Percentiles rank a stretch among this genome's conserved stretches.
Evolutionary conservation across 352 stramenopile species (phyloP).

Genomic region (Pelagophyceae sp.): DNA sequence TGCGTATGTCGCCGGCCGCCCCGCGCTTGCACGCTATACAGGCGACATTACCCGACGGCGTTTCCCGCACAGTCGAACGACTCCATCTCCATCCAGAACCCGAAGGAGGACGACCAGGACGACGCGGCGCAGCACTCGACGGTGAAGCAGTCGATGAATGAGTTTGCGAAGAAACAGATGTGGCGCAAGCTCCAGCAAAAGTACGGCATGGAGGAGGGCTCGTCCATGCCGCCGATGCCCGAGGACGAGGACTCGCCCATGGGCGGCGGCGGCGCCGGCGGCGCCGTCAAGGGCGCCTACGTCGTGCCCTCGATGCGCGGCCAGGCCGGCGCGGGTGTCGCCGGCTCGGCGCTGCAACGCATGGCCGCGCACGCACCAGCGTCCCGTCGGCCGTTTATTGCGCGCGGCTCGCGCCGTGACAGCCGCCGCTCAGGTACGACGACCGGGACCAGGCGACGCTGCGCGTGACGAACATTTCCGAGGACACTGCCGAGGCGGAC

Average conservation of each 20-base stretch:
- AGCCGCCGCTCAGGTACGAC: slow-evolving; percentile 25
- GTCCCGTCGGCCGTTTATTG: slow-evolving; percentile 21
- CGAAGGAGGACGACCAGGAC: slow-evolving; percentile 53
- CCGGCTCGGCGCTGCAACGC: slow-evolving; percentile 25
- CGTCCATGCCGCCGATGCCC: slow-evolving; percentile 7
- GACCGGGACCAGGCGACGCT: slow-evolving; percentile 69
- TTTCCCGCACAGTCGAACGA: slow-evolving; percentile 41
- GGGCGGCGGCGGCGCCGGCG: slow-evolving; percentile 32
- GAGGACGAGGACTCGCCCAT: slow-evolving; percentile 22
- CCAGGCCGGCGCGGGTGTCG: slow-evolving; percentile 26
- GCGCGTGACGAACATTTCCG: slow-evolving; percentile 96
- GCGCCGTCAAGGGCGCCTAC: slow-evolving; percentile 40
- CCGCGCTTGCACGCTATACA: too few relatives aligned
- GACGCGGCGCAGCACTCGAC: slow-evolving; percentile 44
- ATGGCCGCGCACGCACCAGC: slow-evolving; percentile 34
- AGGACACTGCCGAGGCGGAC: slow-evolving; percentile 94
- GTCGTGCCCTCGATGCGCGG: slow-evolving; percentile 47
- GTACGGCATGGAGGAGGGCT: slow-evolving; percentile 50
- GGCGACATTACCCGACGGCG: too few relatives aligned
- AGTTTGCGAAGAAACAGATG: slow-evolving; percentile 58
- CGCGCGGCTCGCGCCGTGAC: slow-evolving; percentile 25
- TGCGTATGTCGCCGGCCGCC: too few relatives aligned
- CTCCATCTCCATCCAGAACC: slow-evolving; percentile 53
- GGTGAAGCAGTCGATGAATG: slow-evolving; percentile 47
- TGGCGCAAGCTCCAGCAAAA: slow-evolving; percentile 52